phyloP scores from a whole-genome alignment of 495 filamentous ascomycete genomes.

The Pyronema omphalodes region DNA sequence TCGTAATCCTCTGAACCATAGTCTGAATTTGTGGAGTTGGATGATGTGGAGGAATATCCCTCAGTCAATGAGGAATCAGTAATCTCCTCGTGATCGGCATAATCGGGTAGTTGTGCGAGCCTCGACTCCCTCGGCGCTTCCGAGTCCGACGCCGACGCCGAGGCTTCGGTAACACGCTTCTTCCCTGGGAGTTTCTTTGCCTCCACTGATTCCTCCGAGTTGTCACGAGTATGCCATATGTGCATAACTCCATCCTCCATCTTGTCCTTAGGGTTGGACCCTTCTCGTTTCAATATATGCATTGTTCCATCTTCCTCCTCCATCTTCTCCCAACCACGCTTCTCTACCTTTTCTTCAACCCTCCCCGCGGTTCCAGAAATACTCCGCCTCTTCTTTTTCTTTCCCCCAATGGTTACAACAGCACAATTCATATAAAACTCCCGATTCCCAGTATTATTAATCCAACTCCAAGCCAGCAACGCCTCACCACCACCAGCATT shows the following conservation, averaged over 20 bases:
- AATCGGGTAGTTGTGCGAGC: no score
- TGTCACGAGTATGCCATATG: neutral
- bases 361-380: conserved; percentile 6
- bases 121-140: no score
- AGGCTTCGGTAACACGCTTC: neutral
- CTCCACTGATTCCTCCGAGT: neutral
- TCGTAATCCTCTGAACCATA: no score
- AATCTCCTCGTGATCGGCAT: no score
- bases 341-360: neutral
- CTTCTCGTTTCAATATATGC: neutral
- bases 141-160: no score
- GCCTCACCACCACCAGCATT: conserved; percentile 33
- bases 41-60: no score
- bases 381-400: conserved; percentile 14
- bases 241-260: no score
- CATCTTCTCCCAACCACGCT: no score
- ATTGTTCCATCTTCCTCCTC: no score
- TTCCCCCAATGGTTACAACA: conserved; percentile 34
- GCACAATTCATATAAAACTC: conserved; percentile 64
- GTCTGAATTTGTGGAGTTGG: no score
- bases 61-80: no score
- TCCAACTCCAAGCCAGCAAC: conserved; percentile 54
- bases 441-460: conserved; percentile 51
- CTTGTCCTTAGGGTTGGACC: neutral
- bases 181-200: neutral